These are phyloP conservation scores for Xylariales sp. DNA, from an alignment of 2,329 filamentous ascomycete species.

Conservation along the genomic window DNA sequence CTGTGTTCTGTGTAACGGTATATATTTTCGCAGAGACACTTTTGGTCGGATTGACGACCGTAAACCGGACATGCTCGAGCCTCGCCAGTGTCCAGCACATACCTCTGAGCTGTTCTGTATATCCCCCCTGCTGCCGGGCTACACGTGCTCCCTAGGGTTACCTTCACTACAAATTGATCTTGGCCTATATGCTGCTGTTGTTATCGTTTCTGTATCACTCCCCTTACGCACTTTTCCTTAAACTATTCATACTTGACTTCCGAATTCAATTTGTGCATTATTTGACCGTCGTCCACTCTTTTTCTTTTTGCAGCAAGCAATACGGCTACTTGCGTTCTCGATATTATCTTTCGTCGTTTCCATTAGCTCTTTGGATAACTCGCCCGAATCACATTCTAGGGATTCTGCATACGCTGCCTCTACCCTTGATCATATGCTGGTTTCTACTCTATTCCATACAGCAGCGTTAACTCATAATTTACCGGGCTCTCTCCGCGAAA, in stretches of 20 bases:
- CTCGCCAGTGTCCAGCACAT: background rate
- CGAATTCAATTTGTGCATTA: background rate
- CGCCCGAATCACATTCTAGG: slow-evolving; percentile 10
- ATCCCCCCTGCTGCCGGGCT: slow-evolving; percentile 6
- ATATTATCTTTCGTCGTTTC: slow-evolving; percentile 11
- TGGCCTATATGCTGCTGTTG: background rate
- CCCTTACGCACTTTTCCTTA: background rate
- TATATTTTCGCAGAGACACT: slow-evolving; percentile 11
- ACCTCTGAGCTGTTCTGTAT: background rate
- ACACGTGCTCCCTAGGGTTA: background rate
- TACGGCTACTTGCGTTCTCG: slow-evolving; percentile 33
- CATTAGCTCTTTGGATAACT: slow-evolving; percentile 12
- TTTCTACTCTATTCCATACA: background rate
- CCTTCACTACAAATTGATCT: background rate
- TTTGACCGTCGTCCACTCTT: slow-evolving; percentile 11
- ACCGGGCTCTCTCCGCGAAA: background rate
- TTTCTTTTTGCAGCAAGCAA: slow-evolving; percentile 26
- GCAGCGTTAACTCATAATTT: background rate
- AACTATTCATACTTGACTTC: background rate
- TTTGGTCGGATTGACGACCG: background rate
- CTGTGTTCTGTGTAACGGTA: slow-evolving; percentile 25
- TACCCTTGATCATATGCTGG: slow-evolving; percentile 17
- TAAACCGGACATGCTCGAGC: slow-evolving; percentile 7
- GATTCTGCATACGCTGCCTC: slow-evolving; percentile 27
- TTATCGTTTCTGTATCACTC: background rate